phyloP scores from a whole-genome alignment of 1,284 basidiomycete genomes.

The Phylloboletellus chloephorus region DNA sequence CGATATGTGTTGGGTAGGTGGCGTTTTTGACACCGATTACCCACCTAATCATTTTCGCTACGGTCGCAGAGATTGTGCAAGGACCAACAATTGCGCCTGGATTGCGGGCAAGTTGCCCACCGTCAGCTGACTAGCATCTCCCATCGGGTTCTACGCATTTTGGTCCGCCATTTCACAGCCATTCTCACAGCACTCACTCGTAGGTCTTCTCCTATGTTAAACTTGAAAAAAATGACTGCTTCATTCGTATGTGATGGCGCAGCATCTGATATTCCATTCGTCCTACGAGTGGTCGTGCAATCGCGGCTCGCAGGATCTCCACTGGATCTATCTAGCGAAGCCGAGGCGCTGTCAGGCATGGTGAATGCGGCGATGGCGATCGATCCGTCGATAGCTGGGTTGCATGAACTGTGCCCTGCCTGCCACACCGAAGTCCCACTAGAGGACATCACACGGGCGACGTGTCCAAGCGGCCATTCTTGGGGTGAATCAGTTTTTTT shows the following conservation, averaged over 20 bases:
- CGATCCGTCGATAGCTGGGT: conserved; percentile 30
- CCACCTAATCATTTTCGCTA: conserved; percentile 11
- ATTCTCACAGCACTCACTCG: conserved; percentile 41
- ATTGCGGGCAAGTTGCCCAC: conserved; percentile 49
- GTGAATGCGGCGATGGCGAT: conserved; percentile 35
- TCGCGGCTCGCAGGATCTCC: conserved; percentile 46
- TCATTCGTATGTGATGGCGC: conserved; percentile 12
- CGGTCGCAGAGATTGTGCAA: conserved; percentile 44
- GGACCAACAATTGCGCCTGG: conserved; percentile 35
- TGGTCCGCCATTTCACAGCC: conserved; percentile 53
- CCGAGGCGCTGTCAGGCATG: conserved; percentile 39
- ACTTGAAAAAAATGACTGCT: conserved; percentile 10
- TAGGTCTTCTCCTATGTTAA: conserved; percentile 30
- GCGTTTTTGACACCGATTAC: conserved; percentile 7
- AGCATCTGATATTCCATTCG: conserved; percentile 57
- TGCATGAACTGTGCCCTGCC: conserved; percentile 64
- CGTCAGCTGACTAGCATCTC: conserved; percentile 47
- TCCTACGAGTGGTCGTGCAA: conserved; percentile 51
- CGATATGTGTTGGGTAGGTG: conserved; percentile 59
- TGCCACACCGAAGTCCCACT: conserved; percentile 55
- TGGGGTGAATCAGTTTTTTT: conserved; percentile 46
- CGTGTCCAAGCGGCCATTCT: conserved; percentile 60
- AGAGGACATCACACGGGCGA: conserved; percentile 50
- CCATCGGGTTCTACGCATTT: conserved; percentile 46
- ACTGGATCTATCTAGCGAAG: conserved; percentile 47